Percentiles rank a stretch among this genome's conserved stretches.
phyloP scores from a whole-genome alignment of 1,139 yeast genomes.

The Blastobotrys ciferrii region DNA sequence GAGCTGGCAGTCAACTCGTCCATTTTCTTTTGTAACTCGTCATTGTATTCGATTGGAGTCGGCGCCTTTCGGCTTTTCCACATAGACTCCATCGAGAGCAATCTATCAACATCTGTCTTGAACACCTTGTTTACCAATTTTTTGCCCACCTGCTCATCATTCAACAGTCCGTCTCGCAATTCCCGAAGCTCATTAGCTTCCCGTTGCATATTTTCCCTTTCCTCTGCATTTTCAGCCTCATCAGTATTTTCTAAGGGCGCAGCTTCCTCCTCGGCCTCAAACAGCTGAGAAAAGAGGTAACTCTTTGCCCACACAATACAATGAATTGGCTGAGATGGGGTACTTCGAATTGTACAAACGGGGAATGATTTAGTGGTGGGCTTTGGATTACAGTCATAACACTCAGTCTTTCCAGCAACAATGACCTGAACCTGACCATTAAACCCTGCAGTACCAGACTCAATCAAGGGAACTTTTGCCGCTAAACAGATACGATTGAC shows the following conservation, averaged over 20 bases:
- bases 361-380: conserved; percentile 90
- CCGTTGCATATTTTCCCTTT: conserved; percentile 61
- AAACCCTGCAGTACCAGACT: conserved; percentile 93
- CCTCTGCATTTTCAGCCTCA: conserved; percentile 41
- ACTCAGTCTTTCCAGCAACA: conserved; percentile 76
- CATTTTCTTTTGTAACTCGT: conserved; percentile 25
- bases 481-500: conserved; percentile 82
- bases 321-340: conserved; percentile 95
- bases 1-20: conserved; percentile 23
- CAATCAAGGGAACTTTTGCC: conserved; percentile 74
- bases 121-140: conserved; percentile 50
- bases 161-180: conserved; percentile 48
- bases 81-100: conserved; percentile 66
- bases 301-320: conserved; percentile 98
- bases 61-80: conserved; percentile 79
- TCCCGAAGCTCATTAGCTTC: conserved; percentile 78
- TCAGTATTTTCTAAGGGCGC: conserved; percentile 37
- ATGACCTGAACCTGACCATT: conserved; percentile 94
- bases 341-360: conserved; percentile 93
- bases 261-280: conserved; percentile 47
- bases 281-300: conserved; percentile 77
- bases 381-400: conserved; percentile 88
- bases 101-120: conserved; percentile 68
- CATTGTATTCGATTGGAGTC: conserved; percentile 48
- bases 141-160: conserved; percentile 14